Base-by-base conservation (phyloP, 208 protist genomes). In the Acanthamoeba sp. region DNA sequence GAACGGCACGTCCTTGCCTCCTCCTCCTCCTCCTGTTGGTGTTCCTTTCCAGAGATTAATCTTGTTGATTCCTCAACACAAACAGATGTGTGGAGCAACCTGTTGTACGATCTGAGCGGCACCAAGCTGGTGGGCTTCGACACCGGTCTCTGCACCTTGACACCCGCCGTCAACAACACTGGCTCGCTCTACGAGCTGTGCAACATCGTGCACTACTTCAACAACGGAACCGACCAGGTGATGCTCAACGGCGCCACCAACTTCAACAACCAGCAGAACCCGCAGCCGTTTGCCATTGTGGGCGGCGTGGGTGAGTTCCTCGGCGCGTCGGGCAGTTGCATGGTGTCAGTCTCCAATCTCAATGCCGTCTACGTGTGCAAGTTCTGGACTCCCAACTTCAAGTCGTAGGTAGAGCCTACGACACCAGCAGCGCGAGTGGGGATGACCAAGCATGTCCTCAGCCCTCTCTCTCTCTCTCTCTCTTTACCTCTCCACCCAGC, bases 171-270 rank as follows among this genome's bases (percentile, higher is more conserved):
- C 29, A 80, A 80, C 69, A 80, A 80, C 69, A 45, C 32, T 0
- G 69, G 69, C 69, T 48, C 36, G 29, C 36, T 45, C 69, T 45
- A 80, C 69, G 36, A 80, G 69, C 32, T 80, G 36, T 80, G 69
- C 69, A 38, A 45, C 69, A 45, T 80, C 69, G 5, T 80, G 18
- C 69, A 80, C 69, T 80, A 80, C 69, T 80, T 48, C 69, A 80
- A 80, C 69, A 80, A 80, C 69, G 69, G 69, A 27, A 22, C 69
- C 24, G 69, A 80, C 69, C 69, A 80, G 7, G 32, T 80, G 69
- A n/a, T 80, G 69, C 32, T 80, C 69, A 45, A 48, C n/a, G 69
- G 69, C 20, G 69, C 69, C 0, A 80, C 14, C 32, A 80, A 38
- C 69, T 80, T 80, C 69, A 45, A 80, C 36, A 34, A 20, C 5